Conservation (phyloP, 129 eudicot species). For the Rutidosis leptorrhynchoides region DNA sequence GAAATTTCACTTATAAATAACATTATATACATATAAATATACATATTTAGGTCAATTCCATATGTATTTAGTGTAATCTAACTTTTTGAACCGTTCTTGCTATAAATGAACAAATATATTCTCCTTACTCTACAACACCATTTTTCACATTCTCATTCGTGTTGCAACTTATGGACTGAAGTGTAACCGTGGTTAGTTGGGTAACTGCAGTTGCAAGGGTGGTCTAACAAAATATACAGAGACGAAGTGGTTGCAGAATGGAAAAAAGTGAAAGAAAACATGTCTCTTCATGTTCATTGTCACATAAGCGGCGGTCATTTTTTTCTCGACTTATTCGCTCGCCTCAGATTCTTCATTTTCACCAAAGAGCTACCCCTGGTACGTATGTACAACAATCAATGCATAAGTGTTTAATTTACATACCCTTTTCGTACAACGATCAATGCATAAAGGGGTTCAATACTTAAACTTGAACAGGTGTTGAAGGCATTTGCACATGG, state of each 20-base stretch:
- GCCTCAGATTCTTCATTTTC: slow-evolving; percentile 78
- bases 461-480: slow-evolving; percentile 38
- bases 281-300: slow-evolving; percentile 96
- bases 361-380: slow-evolving; percentile 92
- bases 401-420: background rate
- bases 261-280: slow-evolving; percentile 76
- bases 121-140: background rate
- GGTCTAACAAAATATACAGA: slow-evolving; percentile 77
- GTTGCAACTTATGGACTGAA: background rate
- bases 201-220: slow-evolving; percentile 60
- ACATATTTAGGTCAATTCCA: no score
- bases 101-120: no score
- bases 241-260: slow-evolving; percentile 98
- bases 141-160: background rate
- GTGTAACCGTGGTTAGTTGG: background rate
- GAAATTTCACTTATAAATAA: no score
- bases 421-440: background rate
- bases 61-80: no score
- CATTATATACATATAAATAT: no score
- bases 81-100: no score
- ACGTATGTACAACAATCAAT: slow-evolving; percentile 35
- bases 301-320: slow-evolving; percentile 97
- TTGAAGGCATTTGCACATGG: slow-evolving; percentile 86
- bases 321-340: slow-evolving; percentile 60
- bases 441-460: background rate